Evolutionary conservation across 345 rosid species (phyloP).

Genomic region (Gossypium turneri): DNA sequence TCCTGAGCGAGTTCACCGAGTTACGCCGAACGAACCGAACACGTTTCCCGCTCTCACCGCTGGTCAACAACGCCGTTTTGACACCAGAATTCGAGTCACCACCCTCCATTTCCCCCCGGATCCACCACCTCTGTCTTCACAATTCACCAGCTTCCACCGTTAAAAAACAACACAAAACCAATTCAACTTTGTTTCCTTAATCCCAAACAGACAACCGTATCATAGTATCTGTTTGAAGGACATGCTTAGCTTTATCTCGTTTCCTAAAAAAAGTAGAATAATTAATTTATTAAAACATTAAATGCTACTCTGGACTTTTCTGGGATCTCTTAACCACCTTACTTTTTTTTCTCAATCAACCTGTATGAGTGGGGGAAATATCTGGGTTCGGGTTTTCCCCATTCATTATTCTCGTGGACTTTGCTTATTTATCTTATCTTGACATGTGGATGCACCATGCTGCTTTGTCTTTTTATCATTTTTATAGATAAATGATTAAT

Average conservation of each 20-base stretch:
- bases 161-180: not conserved
- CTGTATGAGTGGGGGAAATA: not conserved
- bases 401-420: no score
- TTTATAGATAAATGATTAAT: no score
- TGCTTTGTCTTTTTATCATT: no score
- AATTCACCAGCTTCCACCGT: not conserved
- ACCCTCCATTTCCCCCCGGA: conserved; percentile 13
- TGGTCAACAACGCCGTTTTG: conserved; percentile 29
- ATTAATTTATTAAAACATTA: no score
- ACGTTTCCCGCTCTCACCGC: conserved; percentile 18
- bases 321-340: not conserved
- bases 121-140: not conserved
- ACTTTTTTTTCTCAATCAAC: not conserved
- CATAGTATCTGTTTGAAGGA: not conserved
- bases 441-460: no score
- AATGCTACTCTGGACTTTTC: no score
- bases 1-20: conserved; percentile 39
- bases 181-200: not conserved
- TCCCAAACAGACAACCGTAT: not conserved
- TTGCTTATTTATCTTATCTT: no score
- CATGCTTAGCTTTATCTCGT: no score
- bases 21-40: conserved; percentile 22
- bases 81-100: conserved; percentile 9
- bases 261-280: no score
- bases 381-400: not conserved